A percentile compares a stretch with the other conserved stretches of the same genome.
phyloP scores from a whole-genome alignment of 148 eudicot species.

The Nepenthes gracilis region DNA sequence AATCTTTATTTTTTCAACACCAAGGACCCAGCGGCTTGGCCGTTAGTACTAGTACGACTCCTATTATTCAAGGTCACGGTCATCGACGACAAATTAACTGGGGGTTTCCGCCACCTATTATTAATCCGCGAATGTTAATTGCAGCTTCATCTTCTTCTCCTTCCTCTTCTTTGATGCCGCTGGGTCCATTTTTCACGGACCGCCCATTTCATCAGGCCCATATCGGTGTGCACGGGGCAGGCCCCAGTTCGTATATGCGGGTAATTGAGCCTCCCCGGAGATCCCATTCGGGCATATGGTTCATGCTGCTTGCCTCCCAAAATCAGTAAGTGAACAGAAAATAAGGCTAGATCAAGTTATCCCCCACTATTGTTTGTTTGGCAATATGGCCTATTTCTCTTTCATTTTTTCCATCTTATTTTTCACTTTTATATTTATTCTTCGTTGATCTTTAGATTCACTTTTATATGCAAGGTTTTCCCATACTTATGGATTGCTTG shows the following conservation, averaged over 20 bases:
- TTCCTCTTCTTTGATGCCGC: neutral
- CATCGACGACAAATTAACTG: neutral
- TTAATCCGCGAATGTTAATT: neutral
- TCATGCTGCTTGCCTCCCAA: slow-evolving; percentile 53
- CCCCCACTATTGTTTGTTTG: too few relatives aligned
- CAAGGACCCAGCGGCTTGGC: too few relatives aligned
- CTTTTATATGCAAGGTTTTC: too few relatives aligned
- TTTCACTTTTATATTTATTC: too few relatives aligned
- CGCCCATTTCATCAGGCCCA: neutral
- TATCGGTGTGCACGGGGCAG: slow-evolving; percentile 9
- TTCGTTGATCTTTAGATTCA: too few relatives aligned
- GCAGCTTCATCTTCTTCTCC: neutral
- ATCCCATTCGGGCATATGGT: slow-evolving; percentile 74
- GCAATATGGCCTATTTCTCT: too few relatives aligned
- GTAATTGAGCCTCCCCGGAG: slow-evolving; percentile 53
- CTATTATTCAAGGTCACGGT: neutral
- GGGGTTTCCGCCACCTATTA: neutral
- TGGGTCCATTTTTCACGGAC: neutral
- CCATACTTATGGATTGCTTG: too few relatives aligned
- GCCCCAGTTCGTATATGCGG: slow-evolving; percentile 30
- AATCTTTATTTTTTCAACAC: too few relatives aligned
- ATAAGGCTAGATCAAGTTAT: too few relatives aligned
- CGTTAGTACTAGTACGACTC: too few relatives aligned
- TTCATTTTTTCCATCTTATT: too few relatives aligned
- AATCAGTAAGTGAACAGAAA: slow-evolving; percentile 38